Evolutionary conservation across 2,329 filamentous ascomycete genomes (phyloP).

Genomic region (Pyrenochaeta sp.): DNA sequence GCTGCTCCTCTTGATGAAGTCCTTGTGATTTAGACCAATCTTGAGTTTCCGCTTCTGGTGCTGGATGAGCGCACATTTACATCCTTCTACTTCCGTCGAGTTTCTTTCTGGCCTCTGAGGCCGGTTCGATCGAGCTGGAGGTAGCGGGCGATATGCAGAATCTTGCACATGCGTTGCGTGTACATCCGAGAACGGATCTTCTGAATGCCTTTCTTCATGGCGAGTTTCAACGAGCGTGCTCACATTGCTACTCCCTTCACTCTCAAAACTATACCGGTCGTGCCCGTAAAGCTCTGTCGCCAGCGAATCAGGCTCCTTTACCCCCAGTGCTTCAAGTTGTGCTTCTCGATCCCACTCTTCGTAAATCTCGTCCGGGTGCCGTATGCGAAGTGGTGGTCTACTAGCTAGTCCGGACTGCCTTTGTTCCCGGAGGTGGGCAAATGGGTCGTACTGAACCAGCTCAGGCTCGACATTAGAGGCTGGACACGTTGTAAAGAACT

Average conservation of each 20-base stretch:
- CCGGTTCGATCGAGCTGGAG: constrained; percentile 1
- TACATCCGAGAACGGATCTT: constrained; percentile 6
- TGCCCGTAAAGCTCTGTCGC: constrained; percentile 4
- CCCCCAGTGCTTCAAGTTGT: constrained; percentile 10
- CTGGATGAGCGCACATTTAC: constrained; percentile 25
- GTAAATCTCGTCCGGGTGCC: constrained; percentile 31
- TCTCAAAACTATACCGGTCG: constrained; percentile 17
- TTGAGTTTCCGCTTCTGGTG: constrained; percentile 18
- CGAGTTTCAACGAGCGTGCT: constrained; percentile 29
- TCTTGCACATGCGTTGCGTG: neutral
- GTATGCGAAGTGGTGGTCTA: constrained; percentile 23
- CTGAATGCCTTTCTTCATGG: constrained; percentile 1
- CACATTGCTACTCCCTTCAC: constrained; percentile 22
- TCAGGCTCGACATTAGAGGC: constrained; percentile 6
- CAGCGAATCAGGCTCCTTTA: constrained; percentile 15
- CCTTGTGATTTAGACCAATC: neutral
- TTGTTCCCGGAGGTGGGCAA: constrained; percentile 30
- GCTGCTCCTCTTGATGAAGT: constrained; percentile 14
- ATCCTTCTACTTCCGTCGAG: constrained; percentile 2
- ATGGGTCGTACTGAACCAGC: constrained; percentile 23
- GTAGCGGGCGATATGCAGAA: constrained; percentile 9
- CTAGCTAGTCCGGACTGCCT: constrained; percentile 1
- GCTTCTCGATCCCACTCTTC: constrained; percentile 24
- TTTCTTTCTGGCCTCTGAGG: neutral
- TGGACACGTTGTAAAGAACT: constrained; percentile 30